phyloP scores from a whole-genome alignment of 2,329 filamentous ascomycete genomes.

The Venturia asperata region DNA sequence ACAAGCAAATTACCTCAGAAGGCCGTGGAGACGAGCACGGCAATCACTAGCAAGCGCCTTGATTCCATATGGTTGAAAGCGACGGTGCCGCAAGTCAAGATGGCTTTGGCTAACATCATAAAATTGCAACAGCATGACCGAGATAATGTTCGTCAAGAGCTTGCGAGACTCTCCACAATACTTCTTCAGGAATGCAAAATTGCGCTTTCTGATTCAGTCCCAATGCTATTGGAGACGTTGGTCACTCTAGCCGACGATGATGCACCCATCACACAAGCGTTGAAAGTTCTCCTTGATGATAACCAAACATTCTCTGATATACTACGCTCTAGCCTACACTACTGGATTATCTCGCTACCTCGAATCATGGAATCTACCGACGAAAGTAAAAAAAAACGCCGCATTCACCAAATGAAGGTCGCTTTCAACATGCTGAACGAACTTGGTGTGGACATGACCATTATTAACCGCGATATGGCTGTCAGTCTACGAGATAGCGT shows the following conservation, averaged over 20 bases:
- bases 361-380: slow-evolving; percentile 78
- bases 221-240: slow-evolving; percentile 73
- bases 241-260: slow-evolving; percentile 58
- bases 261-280: slow-evolving; percentile 33
- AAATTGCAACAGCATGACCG: slow-evolving; percentile 67
- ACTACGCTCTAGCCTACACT: slow-evolving; percentile 65
- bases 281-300: slow-evolving; percentile 57
- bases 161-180: slow-evolving; percentile 64
- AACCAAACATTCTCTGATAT: slow-evolving; percentile 56
- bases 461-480: slow-evolving; percentile 60
- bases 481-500: slow-evolving; percentile 70
- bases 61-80: slow-evolving; percentile 66
- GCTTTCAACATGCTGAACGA: slow-evolving; percentile 60
- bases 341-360: slow-evolving; percentile 74
- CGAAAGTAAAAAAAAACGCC: slow-evolving; percentile 64
- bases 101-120: slow-evolving; percentile 70
- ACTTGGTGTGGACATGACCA: slow-evolving; percentile 56
- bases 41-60: slow-evolving; percentile 24
- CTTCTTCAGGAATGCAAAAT: slow-evolving; percentile 71
- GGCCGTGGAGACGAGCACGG: slow-evolving; percentile 13
- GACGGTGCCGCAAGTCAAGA: slow-evolving; percentile 72
- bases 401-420: slow-evolving; percentile 68
- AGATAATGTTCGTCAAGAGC: slow-evolving; percentile 57
- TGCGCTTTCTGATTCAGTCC: slow-evolving; percentile 61
- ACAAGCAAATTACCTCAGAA: slow-evolving; percentile 27